Evolutionary conservation across 1,139 yeast species (phyloP).

Genomic region (Saccharomyces pastorianus): DNA sequence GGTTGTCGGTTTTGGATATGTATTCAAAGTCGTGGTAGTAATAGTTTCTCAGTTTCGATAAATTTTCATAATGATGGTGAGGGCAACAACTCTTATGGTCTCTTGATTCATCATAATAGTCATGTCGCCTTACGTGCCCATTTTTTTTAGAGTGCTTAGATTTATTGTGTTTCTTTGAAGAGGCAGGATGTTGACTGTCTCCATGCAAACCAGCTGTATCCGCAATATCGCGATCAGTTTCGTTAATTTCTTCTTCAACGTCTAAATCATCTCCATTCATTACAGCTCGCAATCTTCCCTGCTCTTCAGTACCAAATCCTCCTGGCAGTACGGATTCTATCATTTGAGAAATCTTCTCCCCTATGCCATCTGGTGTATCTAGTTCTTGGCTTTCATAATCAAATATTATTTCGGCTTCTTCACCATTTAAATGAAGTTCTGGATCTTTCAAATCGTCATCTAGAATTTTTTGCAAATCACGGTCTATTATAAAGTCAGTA

Average conservation of each 20-base stretch:
- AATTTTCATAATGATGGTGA: conserved; percentile 8
- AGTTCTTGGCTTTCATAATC: conserved; percentile 26
- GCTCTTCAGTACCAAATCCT: conserved; percentile 21
- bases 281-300: conserved; percentile 19
- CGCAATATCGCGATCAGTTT: background rate
- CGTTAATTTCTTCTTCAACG: background rate
- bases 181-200: background rate
- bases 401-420: conserved; percentile 27
- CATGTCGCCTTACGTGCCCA: conserved; percentile 1
- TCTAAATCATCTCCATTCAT: background rate
- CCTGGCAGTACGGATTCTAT: conserved; percentile 27
- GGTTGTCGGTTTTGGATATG: conserved; percentile 7
- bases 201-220: background rate
- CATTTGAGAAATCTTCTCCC: conserved; percentile 27
- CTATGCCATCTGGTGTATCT: conserved; percentile 25
- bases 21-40: conserved; percentile 20
- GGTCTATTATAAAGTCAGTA: background rate
- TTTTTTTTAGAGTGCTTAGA: background rate
- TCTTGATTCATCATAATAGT: conserved; percentile 2
- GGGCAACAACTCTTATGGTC: conserved; percentile 9
- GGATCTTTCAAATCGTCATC: conserved; percentile 18
- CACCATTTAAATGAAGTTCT: conserved; percentile 22
- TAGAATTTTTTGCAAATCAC: conserved; percentile 4
- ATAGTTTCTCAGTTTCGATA: conserved; percentile 8
- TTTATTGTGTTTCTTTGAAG: background rate